These are phyloP conservation scores for Fomitopsis betulina DNA, from an alignment of 1,284 basidiomycete genomes.

Conservation along the genomic window DNA sequence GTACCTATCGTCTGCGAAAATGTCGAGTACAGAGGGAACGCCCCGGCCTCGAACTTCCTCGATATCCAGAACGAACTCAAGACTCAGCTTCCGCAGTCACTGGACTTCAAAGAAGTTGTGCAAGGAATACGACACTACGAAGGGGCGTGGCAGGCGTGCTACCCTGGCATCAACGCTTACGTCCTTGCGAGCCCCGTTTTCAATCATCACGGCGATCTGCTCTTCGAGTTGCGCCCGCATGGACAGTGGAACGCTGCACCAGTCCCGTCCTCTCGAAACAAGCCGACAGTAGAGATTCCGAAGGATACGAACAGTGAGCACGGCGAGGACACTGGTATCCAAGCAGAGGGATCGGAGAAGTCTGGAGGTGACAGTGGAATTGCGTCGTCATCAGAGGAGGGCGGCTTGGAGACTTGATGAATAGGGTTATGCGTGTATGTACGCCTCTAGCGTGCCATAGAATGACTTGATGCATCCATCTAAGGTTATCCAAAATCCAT, in stretches of 20 bases:
- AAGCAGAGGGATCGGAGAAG: not conserved
- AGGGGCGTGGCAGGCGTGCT: constrained; percentile 9
- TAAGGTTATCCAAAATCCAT: not conserved
- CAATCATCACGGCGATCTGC: constrained; percentile 11
- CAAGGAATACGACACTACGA: constrained; percentile 9
- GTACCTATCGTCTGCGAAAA: constrained; percentile 14
- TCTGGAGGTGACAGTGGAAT: not conserved
- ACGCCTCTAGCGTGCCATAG: not conserved
- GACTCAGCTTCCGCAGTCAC: constrained; percentile 1
- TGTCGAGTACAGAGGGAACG: constrained; percentile 7
- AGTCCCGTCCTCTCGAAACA: not conserved
- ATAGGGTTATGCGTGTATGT: not conserved
- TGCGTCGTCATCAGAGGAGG: not conserved
- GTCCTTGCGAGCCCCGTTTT: constrained; percentile 10
- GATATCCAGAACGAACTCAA: constrained; percentile 1
- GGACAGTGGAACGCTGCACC: not conserved
- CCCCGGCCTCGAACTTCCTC: not conserved
- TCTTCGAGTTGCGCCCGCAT: constrained; percentile 9
- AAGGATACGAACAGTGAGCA: not conserved
- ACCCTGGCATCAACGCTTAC: constrained; percentile 5
- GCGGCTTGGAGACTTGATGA: not conserved
- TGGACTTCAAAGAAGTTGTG: constrained; percentile 8
- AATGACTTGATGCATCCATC: not conserved
- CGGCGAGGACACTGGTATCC: not conserved
- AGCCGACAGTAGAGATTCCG: not conserved